Evolutionary conservation across 225 moss, liverwort and hornwort genomes (phyloP).

Genomic region (Marchantia polymorpha): DNA sequence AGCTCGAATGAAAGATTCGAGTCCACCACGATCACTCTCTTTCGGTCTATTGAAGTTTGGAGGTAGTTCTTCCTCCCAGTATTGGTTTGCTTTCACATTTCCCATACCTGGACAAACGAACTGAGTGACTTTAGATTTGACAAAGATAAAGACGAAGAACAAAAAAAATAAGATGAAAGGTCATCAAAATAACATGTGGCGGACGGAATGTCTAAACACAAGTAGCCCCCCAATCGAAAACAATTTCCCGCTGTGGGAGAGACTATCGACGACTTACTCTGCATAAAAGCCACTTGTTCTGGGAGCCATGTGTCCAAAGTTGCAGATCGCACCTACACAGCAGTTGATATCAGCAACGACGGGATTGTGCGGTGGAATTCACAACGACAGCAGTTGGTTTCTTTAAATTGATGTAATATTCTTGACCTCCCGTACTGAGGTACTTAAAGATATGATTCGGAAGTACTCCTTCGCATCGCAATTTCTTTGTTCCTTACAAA

Average conservation of each 20-base stretch:
- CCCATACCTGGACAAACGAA: constrained; percentile 58
- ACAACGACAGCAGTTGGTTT: no score
- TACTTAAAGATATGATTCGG: no score
- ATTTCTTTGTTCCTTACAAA: no score
- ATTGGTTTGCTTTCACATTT: constrained; percentile 88
- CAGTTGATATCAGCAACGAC: background rate
- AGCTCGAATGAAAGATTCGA: constrained; percentile 88
- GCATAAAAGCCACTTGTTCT: constrained; percentile 96
- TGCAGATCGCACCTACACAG: constrained; percentile 81
- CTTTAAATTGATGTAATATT: no score
- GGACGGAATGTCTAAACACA: no score
- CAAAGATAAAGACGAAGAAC: background rate
- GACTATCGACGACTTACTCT: constrained; percentile 44
- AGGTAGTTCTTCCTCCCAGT: constrained; percentile 90
- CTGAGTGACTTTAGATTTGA: background rate
- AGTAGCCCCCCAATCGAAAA: background rate
- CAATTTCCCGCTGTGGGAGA: no score
- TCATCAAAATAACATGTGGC: no score
- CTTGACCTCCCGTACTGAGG: no score
- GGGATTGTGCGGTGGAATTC: background rate
- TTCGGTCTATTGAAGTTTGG: constrained; percentile 76
- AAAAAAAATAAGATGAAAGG: background rate
- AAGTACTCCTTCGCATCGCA: no score
- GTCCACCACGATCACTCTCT: constrained; percentile 81
- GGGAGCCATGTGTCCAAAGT: constrained; percentile 99